phyloP scores from a whole-genome alignment of 1,139 yeast species.

The Yamadazyma songkhlaensis region DNA sequence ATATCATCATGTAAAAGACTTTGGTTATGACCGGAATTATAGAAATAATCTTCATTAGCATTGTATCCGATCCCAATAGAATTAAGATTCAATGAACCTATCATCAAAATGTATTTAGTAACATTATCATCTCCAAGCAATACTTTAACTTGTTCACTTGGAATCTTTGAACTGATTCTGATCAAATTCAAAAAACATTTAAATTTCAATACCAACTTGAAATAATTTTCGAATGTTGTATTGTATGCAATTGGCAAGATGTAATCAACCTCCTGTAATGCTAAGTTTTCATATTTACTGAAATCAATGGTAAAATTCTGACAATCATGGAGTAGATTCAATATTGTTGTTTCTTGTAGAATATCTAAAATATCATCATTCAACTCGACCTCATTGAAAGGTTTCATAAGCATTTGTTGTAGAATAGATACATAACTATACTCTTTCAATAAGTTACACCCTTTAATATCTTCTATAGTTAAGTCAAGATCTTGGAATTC shows the following conservation, averaged over 20 bases:
- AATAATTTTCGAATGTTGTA: conserved; percentile 8
- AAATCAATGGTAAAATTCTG: conserved; percentile 5
- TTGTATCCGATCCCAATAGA: conserved; percentile 15
- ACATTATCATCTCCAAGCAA: conserved; percentile 9
- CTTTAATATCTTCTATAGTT: conserved; percentile 1
- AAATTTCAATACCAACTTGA: conserved; percentile 10
- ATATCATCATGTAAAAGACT: conserved; percentile 1
- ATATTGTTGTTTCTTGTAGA: conserved; percentile 5
- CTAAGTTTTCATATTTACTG: conserved; percentile 3
- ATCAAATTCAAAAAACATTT: conserved; percentile 15
- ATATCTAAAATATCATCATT: conserved; percentile 2
- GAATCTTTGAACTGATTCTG: conserved; percentile 12
- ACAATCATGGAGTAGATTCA: conserved; percentile 3
- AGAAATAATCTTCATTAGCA: conserved; percentile 8
- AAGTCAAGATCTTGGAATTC: not conserved
- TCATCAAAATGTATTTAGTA: conserved; percentile 10
- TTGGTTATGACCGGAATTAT: conserved; percentile 6
- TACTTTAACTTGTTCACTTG: conserved; percentile 6
- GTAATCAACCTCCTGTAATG: conserved; percentile 3
- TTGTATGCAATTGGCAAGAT: conserved; percentile 5
- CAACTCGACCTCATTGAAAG: conserved; percentile 9
- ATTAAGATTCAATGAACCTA: conserved; percentile 11
- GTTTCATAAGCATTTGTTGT: conserved; percentile 8
- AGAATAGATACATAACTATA: conserved; percentile 7
- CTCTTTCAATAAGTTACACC: conserved; percentile 8